Percentiles rank a stretch among this genome's conserved stretches.
phyloP scores from a whole-genome alignment of 768 basidiomycete species.

The Mycena amicta region DNA sequence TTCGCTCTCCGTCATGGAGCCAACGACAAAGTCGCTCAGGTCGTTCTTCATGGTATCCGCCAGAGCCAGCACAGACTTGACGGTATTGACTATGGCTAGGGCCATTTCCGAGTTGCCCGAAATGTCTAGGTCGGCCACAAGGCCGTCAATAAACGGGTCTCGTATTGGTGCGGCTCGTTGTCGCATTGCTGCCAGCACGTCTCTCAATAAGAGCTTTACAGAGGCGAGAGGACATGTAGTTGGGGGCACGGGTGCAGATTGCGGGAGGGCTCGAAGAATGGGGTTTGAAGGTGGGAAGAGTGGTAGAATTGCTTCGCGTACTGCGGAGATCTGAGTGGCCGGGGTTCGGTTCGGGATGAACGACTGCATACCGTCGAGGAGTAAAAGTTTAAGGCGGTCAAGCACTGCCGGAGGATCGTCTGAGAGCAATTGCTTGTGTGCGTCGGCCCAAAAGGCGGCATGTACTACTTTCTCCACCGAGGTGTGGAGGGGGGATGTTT shows the following conservation, averaged over 20 bases:
- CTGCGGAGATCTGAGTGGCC: conserved; percentile 58
- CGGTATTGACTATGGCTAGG: conserved; percentile 46
- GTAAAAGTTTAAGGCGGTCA: conserved; percentile 47
- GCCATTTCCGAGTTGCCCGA: conserved; percentile 40
- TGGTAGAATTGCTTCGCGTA: conserved; percentile 42
- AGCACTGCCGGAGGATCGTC: conserved; percentile 61
- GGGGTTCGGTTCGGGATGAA: conserved; percentile 1
- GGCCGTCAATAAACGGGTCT: conserved; percentile 53
- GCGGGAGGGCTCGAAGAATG: conserved; percentile 55
- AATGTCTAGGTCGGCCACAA: conserved; percentile 34
- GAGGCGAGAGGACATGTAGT: conserved; percentile 70
- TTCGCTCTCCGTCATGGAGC: conserved; percentile 67
- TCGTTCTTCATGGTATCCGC: conserved; percentile 71
- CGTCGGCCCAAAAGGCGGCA: conserved; percentile 76
- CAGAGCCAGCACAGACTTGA: conserved; percentile 52
- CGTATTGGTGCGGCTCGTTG: conserved; percentile 70
- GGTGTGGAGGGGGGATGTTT: conserved; percentile 26
- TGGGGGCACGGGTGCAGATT: conserved; percentile 65
- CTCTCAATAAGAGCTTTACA: conserved; percentile 53
- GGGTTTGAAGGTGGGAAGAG: conserved; percentile 61
- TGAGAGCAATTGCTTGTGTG: conserved; percentile 57
- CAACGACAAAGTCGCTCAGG: conserved; percentile 64
- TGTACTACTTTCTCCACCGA: conserved; percentile 59
- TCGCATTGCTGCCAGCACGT: conserved; percentile 52
- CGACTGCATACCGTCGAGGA: conserved; percentile 12